Evolutionary conservation across 495 filamentous ascomycete genomes (phyloP).

Genomic region (Aspergillus sclerotiicarbonarius): DNA sequence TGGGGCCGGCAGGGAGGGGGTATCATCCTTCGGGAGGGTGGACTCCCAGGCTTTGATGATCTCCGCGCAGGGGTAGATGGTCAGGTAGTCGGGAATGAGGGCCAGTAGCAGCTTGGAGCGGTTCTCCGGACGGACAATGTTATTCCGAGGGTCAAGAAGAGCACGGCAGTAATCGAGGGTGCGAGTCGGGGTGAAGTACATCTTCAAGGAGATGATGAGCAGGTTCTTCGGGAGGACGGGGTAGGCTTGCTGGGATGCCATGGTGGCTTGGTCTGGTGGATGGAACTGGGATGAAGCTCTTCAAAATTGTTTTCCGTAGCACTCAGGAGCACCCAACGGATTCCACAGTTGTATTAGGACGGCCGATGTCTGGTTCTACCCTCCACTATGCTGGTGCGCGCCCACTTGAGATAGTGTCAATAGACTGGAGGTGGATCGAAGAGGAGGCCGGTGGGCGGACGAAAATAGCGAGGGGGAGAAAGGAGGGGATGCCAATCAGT

Average conservation of each 20-base stretch:
- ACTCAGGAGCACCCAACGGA: too few species aligned
- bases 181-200: conserved; percentile 71
- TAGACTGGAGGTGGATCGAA: too few species aligned
- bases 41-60: conserved; percentile 45
- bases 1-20: conserved; percentile 29
- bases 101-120: conserved; percentile 81
- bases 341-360: too few species aligned
- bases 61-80: conserved; percentile 54
- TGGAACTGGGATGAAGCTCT: neutral
- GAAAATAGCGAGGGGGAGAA: neutral
- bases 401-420: too few species aligned
- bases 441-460: too few species aligned
- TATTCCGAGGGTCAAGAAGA: conserved; percentile 48
- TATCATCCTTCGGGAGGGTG: conserved; percentile 25
- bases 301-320: too few species aligned
- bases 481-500: conserved; percentile 12
- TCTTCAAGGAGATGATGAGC: conserved; percentile 77
- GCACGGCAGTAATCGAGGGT: conserved; percentile 61
- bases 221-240: conserved; percentile 59
- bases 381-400: too few species aligned
- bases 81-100: conserved; percentile 75
- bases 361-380: too few species aligned
- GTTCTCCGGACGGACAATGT: conserved; percentile 41
- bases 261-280: conserved; percentile 8
- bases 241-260: conserved; percentile 21